Evolutionary conservation across 2,329 filamentous ascomycete genomes (phyloP).

Genomic region (Botrytis aclada): DNA sequence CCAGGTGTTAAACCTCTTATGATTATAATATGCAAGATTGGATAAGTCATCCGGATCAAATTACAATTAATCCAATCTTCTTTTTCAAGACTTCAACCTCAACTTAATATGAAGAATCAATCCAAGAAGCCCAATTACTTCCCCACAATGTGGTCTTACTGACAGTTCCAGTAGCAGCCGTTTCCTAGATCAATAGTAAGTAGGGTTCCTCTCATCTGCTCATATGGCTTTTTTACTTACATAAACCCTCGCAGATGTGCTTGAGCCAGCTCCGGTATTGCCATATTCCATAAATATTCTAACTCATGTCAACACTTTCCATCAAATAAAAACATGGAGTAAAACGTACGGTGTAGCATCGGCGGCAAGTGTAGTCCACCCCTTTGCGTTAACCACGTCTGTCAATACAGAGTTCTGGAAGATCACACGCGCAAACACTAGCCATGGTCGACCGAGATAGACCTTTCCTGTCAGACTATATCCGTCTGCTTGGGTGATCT

Average conservation of each 20-base stretch:
- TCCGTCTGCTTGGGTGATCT: conserved; percentile 25
- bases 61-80: not conserved
- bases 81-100: not conserved
- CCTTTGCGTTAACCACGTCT: conserved; percentile 47
- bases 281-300: conserved; percentile 14
- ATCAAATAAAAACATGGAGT: too few species aligned
- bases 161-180: not conserved
- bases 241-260: conserved; percentile 8
- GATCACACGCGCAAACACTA: conserved; percentile 46
- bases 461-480: conserved; percentile 38
- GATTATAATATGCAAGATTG: not conserved
- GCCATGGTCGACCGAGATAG: conserved; percentile 52
- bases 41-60: not conserved
- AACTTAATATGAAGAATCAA: conserved; percentile 4
- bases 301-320: not conserved
- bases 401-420: conserved; percentile 48
- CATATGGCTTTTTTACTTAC: not conserved
- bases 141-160: conserved; percentile 8
- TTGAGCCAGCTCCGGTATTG: conserved; percentile 9
- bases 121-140: not conserved
- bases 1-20: not conserved
- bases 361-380: conserved; percentile 42
- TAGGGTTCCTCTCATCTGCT: accelerated
- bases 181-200: not conserved
- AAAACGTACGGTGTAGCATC: conserved; percentile 23